A percentile compares a stretch with the other conserved stretches of the same genome.
Evolutionary conservation across 208 protist species (phyloP).

Genomic region (Crithidia thermophila): DNA sequence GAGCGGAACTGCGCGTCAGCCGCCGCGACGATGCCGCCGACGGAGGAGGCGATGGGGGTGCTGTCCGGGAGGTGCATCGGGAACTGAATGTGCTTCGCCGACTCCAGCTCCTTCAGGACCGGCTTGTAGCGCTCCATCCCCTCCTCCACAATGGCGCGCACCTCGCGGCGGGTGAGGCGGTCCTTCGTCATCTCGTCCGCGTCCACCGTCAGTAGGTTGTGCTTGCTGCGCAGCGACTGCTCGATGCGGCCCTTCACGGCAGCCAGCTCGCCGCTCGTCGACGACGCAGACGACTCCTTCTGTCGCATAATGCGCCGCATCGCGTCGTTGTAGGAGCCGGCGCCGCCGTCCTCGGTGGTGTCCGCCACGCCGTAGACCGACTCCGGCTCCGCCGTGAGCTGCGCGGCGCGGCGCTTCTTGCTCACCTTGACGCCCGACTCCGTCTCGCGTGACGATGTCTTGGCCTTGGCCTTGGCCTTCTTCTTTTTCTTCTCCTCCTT

Average conservation of each 20-base stretch:
- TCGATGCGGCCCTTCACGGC: constrained; percentile 45
- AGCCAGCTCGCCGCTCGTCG: constrained; percentile 29
- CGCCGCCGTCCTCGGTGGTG: constrained; percentile 30
- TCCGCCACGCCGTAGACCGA: constrained; percentile 57
- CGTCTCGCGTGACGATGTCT: constrained; percentile 37
- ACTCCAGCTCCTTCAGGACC: constrained; percentile 68
- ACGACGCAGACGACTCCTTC: constrained; percentile 17
- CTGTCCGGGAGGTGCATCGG: constrained; percentile 77
- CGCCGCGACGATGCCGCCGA: constrained; percentile 76
- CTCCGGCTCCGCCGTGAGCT: constrained; percentile 61
- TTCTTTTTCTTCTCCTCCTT: constrained; percentile 63
- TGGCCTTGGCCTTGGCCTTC: constrained; percentile 44
- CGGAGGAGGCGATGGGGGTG: constrained; percentile 63
- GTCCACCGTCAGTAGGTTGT: constrained; percentile 76
- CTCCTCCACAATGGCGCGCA: constrained; percentile 66
- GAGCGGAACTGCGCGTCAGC: constrained; percentile 37
- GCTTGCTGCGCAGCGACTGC: constrained; percentile 60
- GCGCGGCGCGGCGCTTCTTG: constrained; percentile 46
- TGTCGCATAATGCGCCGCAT: constrained; percentile 53
- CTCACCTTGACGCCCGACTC: constrained; percentile 37
- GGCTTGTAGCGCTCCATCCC: constrained; percentile 81
- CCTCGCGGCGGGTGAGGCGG: constrained; percentile 57
- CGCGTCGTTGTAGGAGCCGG: constrained; percentile 41
- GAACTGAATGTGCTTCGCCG: constrained; percentile 76
- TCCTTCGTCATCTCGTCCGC: constrained; percentile 73